Evolutionary conservation across 1,139 yeast species (phyloP).

Genomic region (Waltiozyma sp.): DNA sequence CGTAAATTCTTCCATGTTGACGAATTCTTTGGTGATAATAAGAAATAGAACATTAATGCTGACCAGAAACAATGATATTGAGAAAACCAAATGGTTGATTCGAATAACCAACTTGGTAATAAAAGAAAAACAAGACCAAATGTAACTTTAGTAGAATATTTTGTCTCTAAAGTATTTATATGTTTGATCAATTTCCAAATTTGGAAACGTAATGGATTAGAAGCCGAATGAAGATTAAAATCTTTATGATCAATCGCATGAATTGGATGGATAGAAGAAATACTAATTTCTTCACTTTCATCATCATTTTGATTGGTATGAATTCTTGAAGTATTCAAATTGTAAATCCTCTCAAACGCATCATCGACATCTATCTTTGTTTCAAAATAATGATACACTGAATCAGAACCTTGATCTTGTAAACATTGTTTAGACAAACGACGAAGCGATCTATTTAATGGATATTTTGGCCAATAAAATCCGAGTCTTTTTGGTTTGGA

Average conservation of each 20-base stretch:
- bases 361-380: slow-evolving; percentile 36
- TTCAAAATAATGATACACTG: slow-evolving; percentile 30
- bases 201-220: slow-evolving; percentile 23
- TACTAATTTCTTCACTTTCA: slow-evolving; percentile 1
- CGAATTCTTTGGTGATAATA: slow-evolving; percentile 30
- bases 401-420: slow-evolving; percentile 36
- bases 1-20: slow-evolving; percentile 29
- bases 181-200: slow-evolving; percentile 27
- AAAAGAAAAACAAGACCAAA: slow-evolving; percentile 26
- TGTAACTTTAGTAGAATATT: slow-evolving; percentile 32
- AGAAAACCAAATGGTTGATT: slow-evolving; percentile 30
- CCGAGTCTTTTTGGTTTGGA: slow-evolving; percentile 17
- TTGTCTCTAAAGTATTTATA: slow-evolving; percentile 27
- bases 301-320: slow-evolving; percentile 3
- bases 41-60: slow-evolving; percentile 27
- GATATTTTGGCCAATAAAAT: slow-evolving; percentile 27
- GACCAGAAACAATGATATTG: slow-evolving; percentile 33
- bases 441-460: slow-evolving; percentile 28
- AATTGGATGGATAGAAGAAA: slow-evolving; percentile 8
- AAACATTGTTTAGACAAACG: slow-evolving; percentile 31
- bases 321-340: slow-evolving; percentile 27
- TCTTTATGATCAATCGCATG: slow-evolving; percentile 29
- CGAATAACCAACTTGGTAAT: slow-evolving; percentile 32
- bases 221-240: slow-evolving; percentile 26
- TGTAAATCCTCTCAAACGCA: slow-evolving; percentile 31